phyloP scores from a whole-genome alignment of 148 eudicot genomes.

The Euryodendron excelsum region DNA sequence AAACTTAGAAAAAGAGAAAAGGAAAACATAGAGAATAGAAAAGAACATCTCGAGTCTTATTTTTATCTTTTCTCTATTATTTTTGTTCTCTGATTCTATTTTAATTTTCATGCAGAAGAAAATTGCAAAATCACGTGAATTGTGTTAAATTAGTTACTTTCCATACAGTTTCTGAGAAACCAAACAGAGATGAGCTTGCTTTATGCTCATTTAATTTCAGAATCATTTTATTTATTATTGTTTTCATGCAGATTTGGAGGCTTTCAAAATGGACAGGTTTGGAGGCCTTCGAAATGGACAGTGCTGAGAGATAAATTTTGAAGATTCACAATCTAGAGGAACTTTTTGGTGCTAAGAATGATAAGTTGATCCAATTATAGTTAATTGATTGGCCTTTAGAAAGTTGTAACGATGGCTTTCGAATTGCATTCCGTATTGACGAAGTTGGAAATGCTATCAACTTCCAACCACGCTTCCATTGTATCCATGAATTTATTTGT shows the following conservation, averaged over 20 bases:
- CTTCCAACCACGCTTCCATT: slow-evolving; percentile 60
- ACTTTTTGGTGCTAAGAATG: slow-evolving; percentile 13
- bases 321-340: not conserved
- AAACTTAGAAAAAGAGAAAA: not conserved
- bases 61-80: not conserved
- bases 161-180: too few relatives aligned
- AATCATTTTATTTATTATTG: not conserved
- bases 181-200: not conserved
- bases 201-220: not conserved
- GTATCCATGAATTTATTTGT: slow-evolving; percentile 70
- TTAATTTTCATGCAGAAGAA: not conserved
- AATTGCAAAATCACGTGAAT: not conserved
- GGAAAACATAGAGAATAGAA: too few relatives aligned
- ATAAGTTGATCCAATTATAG: not conserved
- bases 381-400: not conserved
- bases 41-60: not conserved
- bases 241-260: not conserved
- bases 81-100: not conserved
- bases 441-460: slow-evolving; percentile 31
- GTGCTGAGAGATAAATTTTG: not conserved
- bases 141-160: not conserved
- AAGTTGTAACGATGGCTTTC: slow-evolving; percentile 32
- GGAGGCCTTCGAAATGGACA: not conserved
- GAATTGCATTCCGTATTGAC: slow-evolving; percentile 26
- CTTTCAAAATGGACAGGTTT: not conserved